A percentile compares a stretch with the other conserved stretches of the same genome.
These are phyloP conservation scores for Paramecium octaurelia DNA, from an alignment of 73 alveolate genomes.

Conservation along the genomic window DNA sequence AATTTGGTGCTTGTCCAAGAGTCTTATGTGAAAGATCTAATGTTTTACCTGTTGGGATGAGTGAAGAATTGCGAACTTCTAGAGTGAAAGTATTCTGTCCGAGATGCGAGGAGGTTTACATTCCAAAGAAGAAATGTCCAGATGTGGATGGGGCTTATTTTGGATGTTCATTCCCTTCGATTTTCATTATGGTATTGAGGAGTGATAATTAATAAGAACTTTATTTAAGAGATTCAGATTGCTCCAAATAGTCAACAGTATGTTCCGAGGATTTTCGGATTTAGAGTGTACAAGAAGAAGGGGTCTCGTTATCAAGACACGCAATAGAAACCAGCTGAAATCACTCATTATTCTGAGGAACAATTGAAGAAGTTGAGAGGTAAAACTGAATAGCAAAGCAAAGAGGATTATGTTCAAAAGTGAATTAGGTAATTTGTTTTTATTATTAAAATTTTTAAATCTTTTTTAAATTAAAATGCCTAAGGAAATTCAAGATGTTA, in stretches of 20 bases:
- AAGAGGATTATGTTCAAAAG: slow-evolving; percentile 28
- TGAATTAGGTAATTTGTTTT: background rate
- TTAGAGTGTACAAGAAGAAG: slow-evolving; percentile 84
- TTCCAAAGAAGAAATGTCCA: slow-evolving; percentile 87
- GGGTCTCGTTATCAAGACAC: slow-evolving; percentile 84
- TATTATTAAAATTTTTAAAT: slow-evolving; percentile 38
- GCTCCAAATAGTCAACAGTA: slow-evolving; percentile 59
- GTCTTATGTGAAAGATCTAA: slow-evolving; percentile 91
- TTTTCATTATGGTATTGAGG: slow-evolving; percentile 55
- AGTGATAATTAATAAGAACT: background rate
- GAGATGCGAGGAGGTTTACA: slow-evolving; percentile 94
- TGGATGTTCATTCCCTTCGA: slow-evolving; percentile 90
- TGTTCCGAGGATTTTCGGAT: slow-evolving; percentile 92
- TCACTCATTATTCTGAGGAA: slow-evolving; percentile 61
- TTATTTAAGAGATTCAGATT: slow-evolving; percentile 16
- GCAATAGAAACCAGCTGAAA: slow-evolving; percentile 51
- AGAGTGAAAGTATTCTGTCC: slow-evolving; percentile 98
- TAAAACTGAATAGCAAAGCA: slow-evolving; percentile 22
- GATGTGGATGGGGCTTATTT: slow-evolving; percentile 95
- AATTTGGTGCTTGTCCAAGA: slow-evolving; percentile 97
- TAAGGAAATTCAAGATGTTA: slow-evolving; percentile 31
- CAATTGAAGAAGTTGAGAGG: slow-evolving; percentile 54
- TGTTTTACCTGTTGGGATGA: slow-evolving; percentile 93
- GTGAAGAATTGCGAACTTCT: slow-evolving; percentile 91
- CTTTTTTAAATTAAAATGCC: slow-evolving; percentile 37